Evolutionary conservation across 2,329 filamentous ascomycete genomes (phyloP).

Genomic region (Epichloe glyceriae): DNA sequence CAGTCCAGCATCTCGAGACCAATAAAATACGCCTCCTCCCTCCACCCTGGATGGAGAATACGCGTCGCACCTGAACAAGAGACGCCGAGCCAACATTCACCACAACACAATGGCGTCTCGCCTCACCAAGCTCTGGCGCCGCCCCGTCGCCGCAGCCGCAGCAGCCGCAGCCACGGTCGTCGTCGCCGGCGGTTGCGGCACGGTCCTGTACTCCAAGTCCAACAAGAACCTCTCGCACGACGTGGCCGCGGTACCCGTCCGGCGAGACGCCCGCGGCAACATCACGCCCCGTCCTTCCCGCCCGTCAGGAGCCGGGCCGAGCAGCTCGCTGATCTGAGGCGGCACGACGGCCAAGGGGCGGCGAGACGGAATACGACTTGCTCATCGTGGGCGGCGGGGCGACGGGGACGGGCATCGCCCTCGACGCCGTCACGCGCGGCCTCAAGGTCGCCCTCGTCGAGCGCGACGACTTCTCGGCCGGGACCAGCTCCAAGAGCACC

Average conservation of each 20-base stretch:
- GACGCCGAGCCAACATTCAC: background rate
- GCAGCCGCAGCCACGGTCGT: slow-evolving; percentile 16
- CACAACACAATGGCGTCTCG: slow-evolving; percentile 19
- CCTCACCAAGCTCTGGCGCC: slow-evolving; percentile 21
- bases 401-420: slow-evolving; percentile 66
- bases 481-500: slow-evolving; percentile 77
- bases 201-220: slow-evolving; percentile 17
- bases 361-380: slow-evolving; percentile 49
- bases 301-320: slow-evolving; percentile 21
- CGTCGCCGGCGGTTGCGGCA: slow-evolving; percentile 17
- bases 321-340: slow-evolving; percentile 28
- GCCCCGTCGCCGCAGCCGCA: slow-evolving; percentile 20
- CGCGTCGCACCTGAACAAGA: background rate
- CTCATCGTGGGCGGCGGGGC: slow-evolving; percentile 69
- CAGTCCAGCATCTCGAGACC: too few relatives aligned
- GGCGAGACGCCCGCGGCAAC: slow-evolving; percentile 22
- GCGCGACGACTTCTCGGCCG: slow-evolving; percentile 69
- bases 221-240: slow-evolving; percentile 19
- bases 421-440: slow-evolving; percentile 68
- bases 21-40: too few relatives aligned
- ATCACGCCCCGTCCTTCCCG: slow-evolving; percentile 27
- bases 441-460: slow-evolving; percentile 72
- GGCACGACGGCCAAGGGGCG: slow-evolving; percentile 16
- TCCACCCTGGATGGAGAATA: too few relatives aligned
- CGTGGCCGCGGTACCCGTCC: slow-evolving; percentile 20